Evolutionary conservation across 345 rosid species (phyloP).

Genomic region (Iberis pinnata): DNA sequence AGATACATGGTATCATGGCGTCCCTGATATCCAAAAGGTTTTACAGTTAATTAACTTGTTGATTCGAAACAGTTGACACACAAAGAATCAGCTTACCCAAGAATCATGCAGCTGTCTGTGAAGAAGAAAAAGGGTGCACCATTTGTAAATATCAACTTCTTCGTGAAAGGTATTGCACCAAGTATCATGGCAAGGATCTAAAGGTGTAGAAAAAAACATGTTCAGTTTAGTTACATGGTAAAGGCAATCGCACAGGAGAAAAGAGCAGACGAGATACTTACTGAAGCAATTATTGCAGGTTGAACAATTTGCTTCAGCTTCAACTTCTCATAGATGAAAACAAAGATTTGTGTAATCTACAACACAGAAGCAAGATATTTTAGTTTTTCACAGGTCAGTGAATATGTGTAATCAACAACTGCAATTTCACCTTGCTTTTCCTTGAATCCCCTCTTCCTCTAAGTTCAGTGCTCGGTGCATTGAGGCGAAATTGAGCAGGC

Average conservation of each 20-base stretch:
- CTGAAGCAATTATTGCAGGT: slow-evolving; percentile 93
- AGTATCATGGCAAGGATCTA: slow-evolving; percentile 88
- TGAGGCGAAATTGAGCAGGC: slow-evolving; percentile 48
- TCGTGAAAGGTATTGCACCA: slow-evolving; percentile 66
- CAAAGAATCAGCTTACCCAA: slow-evolving; percentile 54
- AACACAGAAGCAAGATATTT: slow-evolving; percentile 26
- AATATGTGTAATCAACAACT: slow-evolving; percentile 2
- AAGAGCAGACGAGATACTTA: slow-evolving; percentile 35
- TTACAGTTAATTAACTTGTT: background rate
- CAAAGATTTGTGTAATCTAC: slow-evolving; percentile 53
- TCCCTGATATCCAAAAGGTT: slow-evolving; percentile 48
- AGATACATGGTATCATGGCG: slow-evolving; percentile 95
- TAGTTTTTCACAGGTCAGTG: too few relatives aligned
- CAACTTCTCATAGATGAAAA: slow-evolving; percentile 63
- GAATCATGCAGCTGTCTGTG: slow-evolving; percentile 94
- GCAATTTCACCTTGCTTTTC: slow-evolving; percentile 52
- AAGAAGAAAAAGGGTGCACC: slow-evolving; percentile 95
- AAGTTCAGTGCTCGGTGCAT: slow-evolving; percentile 35
- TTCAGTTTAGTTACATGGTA: slow-evolving; percentile 13
- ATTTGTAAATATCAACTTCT: slow-evolving; percentile 66
- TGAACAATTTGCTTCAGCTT: slow-evolving; percentile 95
- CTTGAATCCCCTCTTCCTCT: slow-evolving; percentile 31
- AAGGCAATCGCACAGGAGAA: slow-evolving; percentile 8
- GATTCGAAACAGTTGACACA: background rate
- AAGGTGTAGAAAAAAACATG: slow-evolving; percentile 11